phyloP scores from a whole-genome alignment of 257 asterid genomes.

The Eustoma russellianum region DNA sequence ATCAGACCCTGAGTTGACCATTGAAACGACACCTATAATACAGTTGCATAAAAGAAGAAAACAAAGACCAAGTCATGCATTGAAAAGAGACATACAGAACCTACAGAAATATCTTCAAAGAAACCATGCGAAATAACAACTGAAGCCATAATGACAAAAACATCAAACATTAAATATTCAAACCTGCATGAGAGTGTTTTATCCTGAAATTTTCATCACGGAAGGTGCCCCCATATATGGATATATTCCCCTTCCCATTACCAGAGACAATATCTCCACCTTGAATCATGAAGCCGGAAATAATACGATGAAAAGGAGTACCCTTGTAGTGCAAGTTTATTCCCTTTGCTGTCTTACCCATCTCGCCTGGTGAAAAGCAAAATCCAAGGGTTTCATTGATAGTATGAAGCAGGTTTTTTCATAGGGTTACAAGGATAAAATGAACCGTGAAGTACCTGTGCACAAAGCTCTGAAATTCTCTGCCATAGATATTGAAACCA shows the following conservation, averaged over 20 bases:
- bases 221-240: conserved; percentile 50
- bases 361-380: conserved; percentile 53
- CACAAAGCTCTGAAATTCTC: conserved; percentile 96
- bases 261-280: conserved; percentile 85
- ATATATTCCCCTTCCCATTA: conserved; percentile 76
- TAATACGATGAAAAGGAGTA: conserved; percentile 85
- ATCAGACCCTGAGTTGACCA: conserved; percentile 94
- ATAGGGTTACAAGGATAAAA: conserved; percentile 5
- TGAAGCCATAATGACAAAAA: background rate
- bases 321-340: conserved; percentile 80
- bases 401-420: background rate
- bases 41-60: conserved; percentile 1
- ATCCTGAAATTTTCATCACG: conserved; percentile 84
- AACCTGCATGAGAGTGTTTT: conserved; percentile 78
- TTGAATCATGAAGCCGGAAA: conserved; percentile 98
- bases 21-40: conserved; percentile 61
- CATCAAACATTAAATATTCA: background rate
- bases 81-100: background rate
- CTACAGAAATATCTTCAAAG: too few species aligned
- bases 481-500: conserved; percentile 31
- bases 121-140: too few species aligned
- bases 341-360: conserved; percentile 72
- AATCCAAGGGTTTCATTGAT: background rate
- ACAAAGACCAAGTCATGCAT: background rate
- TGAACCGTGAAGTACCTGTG: conserved; percentile 60